Evolutionary conservation across 2,329 filamentous ascomycete genomes (phyloP).

Genomic region (Ophiostoma sp.): DNA sequence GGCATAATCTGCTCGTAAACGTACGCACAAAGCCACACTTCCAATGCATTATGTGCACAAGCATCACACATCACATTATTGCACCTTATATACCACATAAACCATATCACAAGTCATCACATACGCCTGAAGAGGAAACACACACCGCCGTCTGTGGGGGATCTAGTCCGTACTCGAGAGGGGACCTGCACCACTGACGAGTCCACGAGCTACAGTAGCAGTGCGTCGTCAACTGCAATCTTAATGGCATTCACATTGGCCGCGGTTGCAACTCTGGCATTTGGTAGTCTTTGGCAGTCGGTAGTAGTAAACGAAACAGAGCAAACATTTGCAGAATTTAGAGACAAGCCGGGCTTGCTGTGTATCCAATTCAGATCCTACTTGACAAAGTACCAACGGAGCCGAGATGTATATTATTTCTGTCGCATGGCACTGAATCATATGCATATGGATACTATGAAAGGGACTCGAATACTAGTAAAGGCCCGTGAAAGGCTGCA

Average conservation of each 20-base stretch:
- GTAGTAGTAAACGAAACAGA: background rate
- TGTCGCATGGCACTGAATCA: no score
- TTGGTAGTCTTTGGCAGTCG: background rate
- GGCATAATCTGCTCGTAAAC: background rate
- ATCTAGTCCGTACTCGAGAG: no score
- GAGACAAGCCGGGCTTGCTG: background rate
- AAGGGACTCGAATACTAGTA: no score
- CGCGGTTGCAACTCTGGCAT: background rate
- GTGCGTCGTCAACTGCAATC: slow-evolving; percentile 8
- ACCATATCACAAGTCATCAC: no score
- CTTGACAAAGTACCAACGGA: no score
- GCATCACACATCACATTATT: background rate
- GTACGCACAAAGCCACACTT: background rate
- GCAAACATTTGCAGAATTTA: background rate
- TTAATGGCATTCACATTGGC: background rate
- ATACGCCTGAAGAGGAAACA: background rate
- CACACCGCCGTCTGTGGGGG: background rate
- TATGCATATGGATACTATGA: no score
- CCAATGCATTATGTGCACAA: background rate
- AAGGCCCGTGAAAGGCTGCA: no score
- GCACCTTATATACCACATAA: background rate
- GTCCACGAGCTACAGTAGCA: slow-evolving; percentile 9
- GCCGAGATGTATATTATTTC: no score
- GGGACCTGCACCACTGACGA: background rate
- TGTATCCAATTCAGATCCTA: no score